Evolutionary conservation across 495 filamentous ascomycete species (phyloP), one percentile per base, ranked within the genome.

Genomic region (Pseudevernia furfuracea): DNA sequence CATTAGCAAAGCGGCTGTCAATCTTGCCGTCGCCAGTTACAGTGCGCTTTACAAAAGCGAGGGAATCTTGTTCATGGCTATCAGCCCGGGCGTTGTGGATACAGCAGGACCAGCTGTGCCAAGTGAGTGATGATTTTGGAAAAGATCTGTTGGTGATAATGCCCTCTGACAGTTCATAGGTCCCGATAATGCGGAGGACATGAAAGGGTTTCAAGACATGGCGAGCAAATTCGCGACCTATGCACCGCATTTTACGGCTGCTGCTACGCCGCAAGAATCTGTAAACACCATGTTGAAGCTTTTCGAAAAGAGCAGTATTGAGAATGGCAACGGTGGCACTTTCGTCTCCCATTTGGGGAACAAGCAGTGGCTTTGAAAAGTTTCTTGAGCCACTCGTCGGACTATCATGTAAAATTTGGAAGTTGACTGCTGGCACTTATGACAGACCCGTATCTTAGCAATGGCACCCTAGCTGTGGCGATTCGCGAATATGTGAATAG

Each of bases 271-370:
- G 0, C 72, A 80, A 19, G 74, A 78, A 38, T 74, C 82, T 1
- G 72, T 84, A 12, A 69, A 60, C 14, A 56, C 59, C 56, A 64
- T 83, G 1, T 61, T 72, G 57, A 69, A 72, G 4, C 71, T 80
- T 9, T 70, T 74, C 48, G 71, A 82, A 17, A 80, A 72, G 8
- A 71, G 78, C 17, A 81, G 73, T 39, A 71, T 85, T 9, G 78
- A 81, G 58, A 71, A 71, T 44, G 81, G 81, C 5, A 52, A 79
- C 64, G 80, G 75, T 11, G 84, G 84, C 7, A 65, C 74, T 0
- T 83, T 82, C 67, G 38, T 86, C 0, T 84, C 82, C 9, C 84
- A 86, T 37, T 67, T 72, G 61, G 82, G 83, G 9, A 83, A 79
- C 60, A 80, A 82, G 70, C 73, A 78, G 61, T 84, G 82, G 80